A percentile compares a stretch with the other conserved stretches of the same genome.
Evolutionary conservation across 179 eudicot genomes (phyloP).

Genomic region (Silene vulgaris): DNA sequence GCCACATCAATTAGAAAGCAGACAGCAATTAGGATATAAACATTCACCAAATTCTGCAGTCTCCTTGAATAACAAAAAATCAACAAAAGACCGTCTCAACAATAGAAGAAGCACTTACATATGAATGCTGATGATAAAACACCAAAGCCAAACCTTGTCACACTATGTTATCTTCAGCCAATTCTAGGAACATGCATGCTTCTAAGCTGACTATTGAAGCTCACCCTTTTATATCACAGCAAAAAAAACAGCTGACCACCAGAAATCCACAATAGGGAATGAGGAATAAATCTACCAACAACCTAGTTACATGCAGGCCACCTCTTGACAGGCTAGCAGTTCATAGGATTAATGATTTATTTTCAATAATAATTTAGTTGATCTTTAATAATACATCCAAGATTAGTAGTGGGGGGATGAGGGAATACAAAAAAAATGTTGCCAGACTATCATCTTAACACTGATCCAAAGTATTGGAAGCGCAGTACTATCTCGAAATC

Average conservation of each 20-base stretch:
- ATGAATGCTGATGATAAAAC: background rate
- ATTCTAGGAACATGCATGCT: constrained; percentile 1
- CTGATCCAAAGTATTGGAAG: background rate
- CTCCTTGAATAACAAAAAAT: background rate
- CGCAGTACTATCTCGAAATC: background rate
- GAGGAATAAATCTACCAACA: constrained; percentile 4
- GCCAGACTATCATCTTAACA: constrained; percentile 6
- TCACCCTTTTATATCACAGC: constrained; percentile 8
- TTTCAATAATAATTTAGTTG: constrained; percentile 2
- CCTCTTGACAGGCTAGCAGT: constrained; percentile 22
- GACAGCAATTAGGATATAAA: background rate
- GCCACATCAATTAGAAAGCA: background rate
- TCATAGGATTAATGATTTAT: constrained; percentile 2
- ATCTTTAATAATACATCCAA: too few relatives aligned
- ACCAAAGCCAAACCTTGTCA: background rate
- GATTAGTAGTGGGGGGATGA: too few relatives aligned
- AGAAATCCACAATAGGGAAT: background rate
- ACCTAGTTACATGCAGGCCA: constrained; percentile 23
- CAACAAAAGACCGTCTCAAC: background rate
- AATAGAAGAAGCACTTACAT: constrained; percentile 9
- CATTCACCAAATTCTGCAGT: background rate
- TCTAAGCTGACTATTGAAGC: background rate
- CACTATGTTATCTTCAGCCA: constrained; percentile 9
- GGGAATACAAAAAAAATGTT: too few relatives aligned
- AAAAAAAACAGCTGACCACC: constrained; percentile 20